phyloP scores from a whole-genome alignment of 1,284 basidiomycete species.

The Fomes fomentarius region DNA sequence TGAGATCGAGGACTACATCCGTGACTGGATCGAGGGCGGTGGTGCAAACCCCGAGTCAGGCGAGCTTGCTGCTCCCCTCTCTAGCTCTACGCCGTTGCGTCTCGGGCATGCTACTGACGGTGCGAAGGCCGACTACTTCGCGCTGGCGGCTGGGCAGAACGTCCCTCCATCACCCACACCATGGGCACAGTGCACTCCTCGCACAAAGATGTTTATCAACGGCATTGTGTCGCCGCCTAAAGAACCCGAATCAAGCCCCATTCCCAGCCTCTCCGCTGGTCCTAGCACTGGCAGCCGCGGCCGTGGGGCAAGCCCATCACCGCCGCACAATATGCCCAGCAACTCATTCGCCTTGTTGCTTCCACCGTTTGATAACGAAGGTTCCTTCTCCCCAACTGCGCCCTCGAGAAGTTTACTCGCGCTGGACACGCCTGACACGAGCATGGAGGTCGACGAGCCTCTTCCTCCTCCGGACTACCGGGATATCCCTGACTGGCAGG shows the following conservation, averaged over 20 bases:
- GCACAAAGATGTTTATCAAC: conserved; percentile 17
- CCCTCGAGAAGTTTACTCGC: neutral
- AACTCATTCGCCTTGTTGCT: neutral
- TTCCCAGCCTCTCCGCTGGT: conserved; percentile 2
- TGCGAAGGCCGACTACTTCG: neutral
- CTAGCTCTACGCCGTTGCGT: neutral
- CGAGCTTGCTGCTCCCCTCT: neutral
- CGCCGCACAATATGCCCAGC: neutral
- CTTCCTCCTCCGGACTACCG: neutral
- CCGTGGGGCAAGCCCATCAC: neutral
- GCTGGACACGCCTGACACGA: neutral
- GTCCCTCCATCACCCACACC: neutral
- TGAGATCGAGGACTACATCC: neutral
- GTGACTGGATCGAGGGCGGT: neutral
- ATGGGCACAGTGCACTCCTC: conserved; percentile 2
- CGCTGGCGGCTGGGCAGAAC: neutral
- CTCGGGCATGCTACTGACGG: neutral
- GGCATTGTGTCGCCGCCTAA: conserved; percentile 3
- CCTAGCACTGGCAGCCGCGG: neutral
- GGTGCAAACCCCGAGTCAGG: neutral
- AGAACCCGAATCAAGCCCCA: conserved; percentile 5
- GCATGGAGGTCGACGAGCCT: conserved; percentile 7
- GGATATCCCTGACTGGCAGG: neutral
- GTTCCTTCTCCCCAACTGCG: neutral
- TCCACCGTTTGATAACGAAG: neutral